These are phyloP conservation scores for Kurtzmaniella quercitrusa DNA, from an alignment of 1,139 yeast species.

Conservation along the genomic window DNA sequence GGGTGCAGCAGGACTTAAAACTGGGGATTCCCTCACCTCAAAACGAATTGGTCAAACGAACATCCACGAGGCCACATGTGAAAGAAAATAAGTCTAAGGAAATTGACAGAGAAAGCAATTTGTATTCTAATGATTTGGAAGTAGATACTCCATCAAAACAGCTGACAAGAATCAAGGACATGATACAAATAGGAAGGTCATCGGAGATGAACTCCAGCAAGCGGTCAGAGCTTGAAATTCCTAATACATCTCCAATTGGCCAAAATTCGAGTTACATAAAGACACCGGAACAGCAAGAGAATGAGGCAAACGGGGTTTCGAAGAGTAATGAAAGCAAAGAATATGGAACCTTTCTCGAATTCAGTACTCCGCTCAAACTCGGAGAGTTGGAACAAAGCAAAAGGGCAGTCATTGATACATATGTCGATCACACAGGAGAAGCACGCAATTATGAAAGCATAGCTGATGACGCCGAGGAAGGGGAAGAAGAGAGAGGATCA, in stretches of 20 bases:
- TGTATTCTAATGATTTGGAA: not conserved
- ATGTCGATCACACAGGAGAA: not conserved
- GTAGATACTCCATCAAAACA: constrained; percentile 1
- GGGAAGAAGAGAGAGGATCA: not conserved
- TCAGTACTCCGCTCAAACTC: constrained; percentile 18
- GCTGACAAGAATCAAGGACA: not conserved
- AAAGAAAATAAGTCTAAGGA: not conserved
- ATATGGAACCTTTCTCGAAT: constrained; percentile 12
- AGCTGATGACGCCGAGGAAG: not conserved
- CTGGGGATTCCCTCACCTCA: not conserved
- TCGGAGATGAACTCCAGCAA: not conserved
- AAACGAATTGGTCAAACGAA: not conserved
- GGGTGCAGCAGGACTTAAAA: not conserved
- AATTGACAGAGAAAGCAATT: not conserved
- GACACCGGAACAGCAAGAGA: not conserved
- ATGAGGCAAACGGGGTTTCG: constrained; percentile 1
- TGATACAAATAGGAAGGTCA: not conserved
- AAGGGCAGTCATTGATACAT: not conserved
- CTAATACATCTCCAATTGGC: constrained; percentile 7
- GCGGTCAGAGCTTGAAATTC: constrained; percentile 1
- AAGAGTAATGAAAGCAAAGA: constrained; percentile 6
- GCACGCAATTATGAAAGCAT: not conserved
- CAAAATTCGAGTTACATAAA: constrained; percentile 4
- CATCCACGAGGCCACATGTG: not conserved
- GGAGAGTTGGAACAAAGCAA: not conserved